Conservation (phyloP, 2,329 filamentous ascomycete genomes). For the Clonostachys byssicola region DNA sequence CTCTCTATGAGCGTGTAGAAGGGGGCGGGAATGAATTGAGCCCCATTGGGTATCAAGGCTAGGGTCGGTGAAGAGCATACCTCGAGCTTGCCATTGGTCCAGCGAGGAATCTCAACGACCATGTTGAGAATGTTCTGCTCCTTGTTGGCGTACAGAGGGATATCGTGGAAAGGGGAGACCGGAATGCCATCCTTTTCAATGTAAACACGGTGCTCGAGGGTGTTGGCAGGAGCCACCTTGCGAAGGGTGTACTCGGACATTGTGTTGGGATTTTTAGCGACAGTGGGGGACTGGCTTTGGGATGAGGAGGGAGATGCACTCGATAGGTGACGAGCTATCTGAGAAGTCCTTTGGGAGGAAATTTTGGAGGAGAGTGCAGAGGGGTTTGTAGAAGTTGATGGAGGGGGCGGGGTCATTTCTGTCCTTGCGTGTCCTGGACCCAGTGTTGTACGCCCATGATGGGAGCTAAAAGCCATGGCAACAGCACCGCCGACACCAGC, state of each 20-base stretch:
- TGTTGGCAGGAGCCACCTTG: constrained; percentile 88
- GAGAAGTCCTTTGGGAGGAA: constrained; percentile 44
- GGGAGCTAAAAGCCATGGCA: not conserved
- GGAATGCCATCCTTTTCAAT: constrained; percentile 96
- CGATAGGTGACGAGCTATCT: constrained; percentile 52
- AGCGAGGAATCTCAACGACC: constrained; percentile 98
- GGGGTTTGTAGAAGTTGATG: constrained; percentile 12
- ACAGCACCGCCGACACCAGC: not conserved
- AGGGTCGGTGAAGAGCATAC: constrained; percentile 44
- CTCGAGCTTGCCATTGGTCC: constrained; percentile 99
- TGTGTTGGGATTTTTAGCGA: constrained; percentile 33
- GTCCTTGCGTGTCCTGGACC: constrained; percentile 1
- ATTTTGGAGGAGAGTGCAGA: constrained; percentile 28
- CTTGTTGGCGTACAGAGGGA: constrained; percentile 95
- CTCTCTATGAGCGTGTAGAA: not conserved
- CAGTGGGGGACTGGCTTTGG: constrained; percentile 1
- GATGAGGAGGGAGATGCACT: constrained; percentile 15
- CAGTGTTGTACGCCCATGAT: not conserved
- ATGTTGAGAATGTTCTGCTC: constrained; percentile 98
- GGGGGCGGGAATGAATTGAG: not conserved
- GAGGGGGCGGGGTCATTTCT: constrained; percentile 4
- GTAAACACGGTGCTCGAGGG: constrained; percentile 94
- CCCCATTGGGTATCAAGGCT: not conserved
- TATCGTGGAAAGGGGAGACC: constrained; percentile 96
- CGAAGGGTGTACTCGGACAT: constrained; percentile 69